Evolutionary conservation across 75 land plant species (phyloP).

Genomic region (Cupressus sempervirens): DNA sequence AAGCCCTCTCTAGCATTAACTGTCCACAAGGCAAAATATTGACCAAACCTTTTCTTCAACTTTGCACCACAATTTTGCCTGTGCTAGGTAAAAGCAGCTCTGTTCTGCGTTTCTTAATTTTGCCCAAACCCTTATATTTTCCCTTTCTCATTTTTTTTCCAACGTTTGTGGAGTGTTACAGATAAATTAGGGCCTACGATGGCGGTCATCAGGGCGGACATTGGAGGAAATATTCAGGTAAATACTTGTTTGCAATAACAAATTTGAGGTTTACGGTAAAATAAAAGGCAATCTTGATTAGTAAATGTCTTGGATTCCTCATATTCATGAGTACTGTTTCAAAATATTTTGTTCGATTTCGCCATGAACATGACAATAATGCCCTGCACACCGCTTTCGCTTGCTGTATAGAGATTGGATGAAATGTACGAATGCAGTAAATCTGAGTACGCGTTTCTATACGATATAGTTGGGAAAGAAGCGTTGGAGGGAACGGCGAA

Average conservation of each 20-base stretch:
- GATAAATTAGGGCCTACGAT: slow-evolving; percentile 1
- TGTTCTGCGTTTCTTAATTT: not conserved
- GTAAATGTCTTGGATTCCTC: not conserved
- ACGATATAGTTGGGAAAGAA: slow-evolving; percentile 8
- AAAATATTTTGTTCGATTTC: not conserved
- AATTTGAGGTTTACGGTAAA: not conserved
- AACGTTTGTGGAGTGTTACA: not conserved
- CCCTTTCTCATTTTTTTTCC: not conserved
- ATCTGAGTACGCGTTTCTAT: slow-evolving; percentile 1
- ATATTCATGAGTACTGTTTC: not conserved
- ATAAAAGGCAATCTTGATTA: too few species aligned
- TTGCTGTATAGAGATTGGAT: not conserved
- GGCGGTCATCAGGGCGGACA: slow-evolving; percentile 5
- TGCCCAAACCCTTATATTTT: not conserved
- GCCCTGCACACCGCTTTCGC: not conserved
- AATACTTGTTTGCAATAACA: not conserved
- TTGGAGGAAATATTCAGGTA: slow-evolving; percentile 6
- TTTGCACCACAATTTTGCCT: not conserved
- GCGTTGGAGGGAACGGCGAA: not conserved
- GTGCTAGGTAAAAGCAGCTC: not conserved
- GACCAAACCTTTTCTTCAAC: not conserved
- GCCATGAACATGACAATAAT: not conserved
- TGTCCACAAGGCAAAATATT: not conserved
- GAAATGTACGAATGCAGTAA: not conserved
- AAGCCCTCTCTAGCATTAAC: not conserved